Evolutionary conservation across 2,329 filamentous ascomycete species (phyloP).

Genomic region (Hypoxylon sp.): DNA sequence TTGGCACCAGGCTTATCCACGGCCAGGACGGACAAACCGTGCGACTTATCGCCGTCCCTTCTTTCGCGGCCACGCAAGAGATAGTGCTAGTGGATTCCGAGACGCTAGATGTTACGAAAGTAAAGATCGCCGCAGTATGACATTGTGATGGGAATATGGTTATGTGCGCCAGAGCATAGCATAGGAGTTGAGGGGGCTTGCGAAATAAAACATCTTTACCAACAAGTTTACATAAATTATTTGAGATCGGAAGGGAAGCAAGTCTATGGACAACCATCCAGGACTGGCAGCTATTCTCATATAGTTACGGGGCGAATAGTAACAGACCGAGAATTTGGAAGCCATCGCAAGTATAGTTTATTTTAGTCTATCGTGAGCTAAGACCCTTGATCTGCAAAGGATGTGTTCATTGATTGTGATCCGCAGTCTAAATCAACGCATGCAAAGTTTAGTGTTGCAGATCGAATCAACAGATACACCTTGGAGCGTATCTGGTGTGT

Average conservation of each 20-base stretch:
- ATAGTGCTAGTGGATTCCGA: slow-evolving; percentile 88
- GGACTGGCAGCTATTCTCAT: neutral
- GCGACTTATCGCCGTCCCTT: slow-evolving; percentile 85
- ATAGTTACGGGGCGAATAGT: neutral
- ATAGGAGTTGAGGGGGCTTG: slow-evolving; percentile 20
- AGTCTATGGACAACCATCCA: neutral
- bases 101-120: slow-evolving; percentile 81
- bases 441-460: neutral
- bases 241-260: neutral
- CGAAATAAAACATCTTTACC: slow-evolving; percentile 9
- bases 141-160: slow-evolving; percentile 2
- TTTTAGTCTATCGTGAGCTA: neutral
- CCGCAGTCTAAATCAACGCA: slow-evolving; percentile 4
- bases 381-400: neutral
- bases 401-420: neutral
- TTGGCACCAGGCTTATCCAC: slow-evolving; percentile 78
- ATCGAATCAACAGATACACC: neutral
- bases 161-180: slow-evolving; percentile 16
- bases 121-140: slow-evolving; percentile 66
- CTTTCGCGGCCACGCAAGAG: slow-evolving; percentile 83
- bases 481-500: neutral
- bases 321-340: neutral
- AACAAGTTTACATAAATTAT: neutral
- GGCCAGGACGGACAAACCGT: slow-evolving; percentile 78
- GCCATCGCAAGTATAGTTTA: neutral